phyloP scores from a whole-genome alignment of 768 basidiomycete species.

The Pleurotus eryngii region DNA sequence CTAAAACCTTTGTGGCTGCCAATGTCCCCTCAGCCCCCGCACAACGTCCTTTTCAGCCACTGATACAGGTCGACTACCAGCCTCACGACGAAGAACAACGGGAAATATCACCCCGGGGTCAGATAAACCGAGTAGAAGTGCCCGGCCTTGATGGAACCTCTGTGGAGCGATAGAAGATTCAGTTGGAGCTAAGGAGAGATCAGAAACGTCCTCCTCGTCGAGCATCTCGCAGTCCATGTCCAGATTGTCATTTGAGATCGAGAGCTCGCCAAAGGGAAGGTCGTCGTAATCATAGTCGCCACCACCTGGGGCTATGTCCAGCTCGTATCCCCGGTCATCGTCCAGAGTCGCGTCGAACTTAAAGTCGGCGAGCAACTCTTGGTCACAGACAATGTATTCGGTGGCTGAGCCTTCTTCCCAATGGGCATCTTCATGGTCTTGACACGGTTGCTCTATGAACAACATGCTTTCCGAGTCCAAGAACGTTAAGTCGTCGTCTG shows the following conservation, averaged over 20 bases:
- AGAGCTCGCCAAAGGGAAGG: too few relatives aligned
- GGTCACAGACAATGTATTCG: too few relatives aligned
- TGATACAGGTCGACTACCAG: constrained; percentile 23
- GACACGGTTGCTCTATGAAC: too few relatives aligned
- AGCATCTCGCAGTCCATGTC: too few relatives aligned
- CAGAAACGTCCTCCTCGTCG: background rate
- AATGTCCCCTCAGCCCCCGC: constrained; percentile 53
- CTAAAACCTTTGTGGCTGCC: constrained; percentile 59
- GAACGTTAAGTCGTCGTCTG: too few relatives aligned
- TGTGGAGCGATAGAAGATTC: constrained; percentile 8
- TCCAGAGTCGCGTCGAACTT: background rate
- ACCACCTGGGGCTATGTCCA: too few relatives aligned
- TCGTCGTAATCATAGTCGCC: too few relatives aligned
- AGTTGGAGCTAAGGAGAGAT: background rate
- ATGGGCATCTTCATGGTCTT: too few relatives aligned
- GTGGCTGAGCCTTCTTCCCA: too few relatives aligned
- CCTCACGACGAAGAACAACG: background rate
- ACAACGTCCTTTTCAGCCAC: constrained; percentile 64
- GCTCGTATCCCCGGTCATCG: too few relatives aligned
- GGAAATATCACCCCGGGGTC: constrained; percentile 4
- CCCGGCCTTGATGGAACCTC: constrained; percentile 51
- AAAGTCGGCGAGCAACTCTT: background rate
- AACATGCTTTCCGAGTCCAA: too few relatives aligned
- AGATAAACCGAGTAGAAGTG: constrained; percentile 41
- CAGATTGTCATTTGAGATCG: too few relatives aligned